Evolutionary conservation across 805 yeast species (phyloP), one percentile per base, ranked within the genome.

Genomic region (Danielozyma ontarioensis): DNA sequence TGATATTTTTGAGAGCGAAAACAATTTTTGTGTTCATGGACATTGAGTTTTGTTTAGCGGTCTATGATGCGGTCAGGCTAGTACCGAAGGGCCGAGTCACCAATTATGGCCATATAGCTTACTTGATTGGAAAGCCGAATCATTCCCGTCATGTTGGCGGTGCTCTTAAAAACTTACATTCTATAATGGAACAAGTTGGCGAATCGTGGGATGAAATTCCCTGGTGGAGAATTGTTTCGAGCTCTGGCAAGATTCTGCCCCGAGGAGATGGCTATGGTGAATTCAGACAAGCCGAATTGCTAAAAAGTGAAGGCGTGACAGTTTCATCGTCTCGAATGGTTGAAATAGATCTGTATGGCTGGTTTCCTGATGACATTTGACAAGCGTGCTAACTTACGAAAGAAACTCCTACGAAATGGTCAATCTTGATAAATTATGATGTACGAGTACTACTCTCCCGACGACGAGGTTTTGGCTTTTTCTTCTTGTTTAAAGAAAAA

Each of bases 181-280:
- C 38, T 12, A 51, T 59, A 17, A 42, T 57, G 4, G 45, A 48
- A 13, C 43, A 41, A 19, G 42, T 64, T 11, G 48, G 49, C 16
- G 35, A 28, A 1, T 64, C 58, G 7, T 28, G 34, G 27, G 27
- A 34, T 3, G 49, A 44, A 25, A 15, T 83, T 11, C 90, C 90
- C 3, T 84, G 94, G 94, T 83, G 90, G 90, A 57, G 94, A 23
- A 83, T 84, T 2, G 62, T 84, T 7, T 69, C 72, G 16, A 64
- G 83, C n/a, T 57, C 72, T 13, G 93, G 93, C 0, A 62, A 56
- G 13, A 77, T 83, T 2, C 73, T 87, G 4, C 70, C 72, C 3
- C 51, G 83, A 28, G 73, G 50, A 7, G 57, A 50, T 23, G 50
- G 63, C 0, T 53, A 53, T 17, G 70, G 72, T 2, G 75, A 72